Percentiles rank a stretch among this genome's conserved stretches.
Conservation (phyloP, 1,284 basidiomycete species). For the Cutaneotrichosporon mucoides region DNA sequence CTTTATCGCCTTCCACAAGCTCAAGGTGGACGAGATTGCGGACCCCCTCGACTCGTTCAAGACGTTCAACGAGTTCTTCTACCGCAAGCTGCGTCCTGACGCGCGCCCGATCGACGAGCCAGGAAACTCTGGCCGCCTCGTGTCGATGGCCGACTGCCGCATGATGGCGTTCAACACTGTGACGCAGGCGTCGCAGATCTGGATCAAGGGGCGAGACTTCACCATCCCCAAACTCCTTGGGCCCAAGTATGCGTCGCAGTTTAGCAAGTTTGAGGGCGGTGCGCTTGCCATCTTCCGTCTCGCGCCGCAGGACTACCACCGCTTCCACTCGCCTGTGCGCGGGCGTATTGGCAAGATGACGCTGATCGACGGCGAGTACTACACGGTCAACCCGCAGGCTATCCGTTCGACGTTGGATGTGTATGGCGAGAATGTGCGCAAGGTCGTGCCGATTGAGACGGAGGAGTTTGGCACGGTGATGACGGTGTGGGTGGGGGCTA, state of each 20-base stretch:
- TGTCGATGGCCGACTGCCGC: conserved; percentile 88
- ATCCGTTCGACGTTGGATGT: conserved; percentile 64
- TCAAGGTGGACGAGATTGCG: conserved; percentile 75
- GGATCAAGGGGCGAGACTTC: conserved; percentile 98
- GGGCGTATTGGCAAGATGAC: conserved; percentile 76
- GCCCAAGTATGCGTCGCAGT: conserved; percentile 64
- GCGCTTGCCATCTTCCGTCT: conserved; percentile 73
- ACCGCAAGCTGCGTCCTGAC: conserved; percentile 78
- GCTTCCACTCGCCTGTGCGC: conserved; percentile 89
- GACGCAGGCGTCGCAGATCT: conserved; percentile 75
- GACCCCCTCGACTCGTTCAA: conserved; percentile 81
- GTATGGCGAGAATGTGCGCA: conserved; percentile 88
- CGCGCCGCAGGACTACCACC: conserved; percentile 95
- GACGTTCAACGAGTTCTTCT: conserved; percentile 84
- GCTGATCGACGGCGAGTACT: conserved; percentile 79
- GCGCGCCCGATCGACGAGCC: conserved; percentile 73
- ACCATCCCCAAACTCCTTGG: conserved; percentile 74
- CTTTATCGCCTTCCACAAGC: conserved; percentile 86
- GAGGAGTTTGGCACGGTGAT: conserved; percentile 82
- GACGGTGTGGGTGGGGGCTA: conserved; percentile 82
- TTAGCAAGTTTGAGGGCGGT: conserved; percentile 69
- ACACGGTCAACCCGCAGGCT: conserved; percentile 70
- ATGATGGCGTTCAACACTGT: conserved; percentile 89
- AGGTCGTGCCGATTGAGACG: conserved; percentile 82
- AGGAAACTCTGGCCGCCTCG: conserved; percentile 69